Evolutionary conservation across 768 basidiomycete genomes (phyloP), one percentile per base, ranked within the genome.

Genomic region (Ephemerocybe angulata): DNA sequence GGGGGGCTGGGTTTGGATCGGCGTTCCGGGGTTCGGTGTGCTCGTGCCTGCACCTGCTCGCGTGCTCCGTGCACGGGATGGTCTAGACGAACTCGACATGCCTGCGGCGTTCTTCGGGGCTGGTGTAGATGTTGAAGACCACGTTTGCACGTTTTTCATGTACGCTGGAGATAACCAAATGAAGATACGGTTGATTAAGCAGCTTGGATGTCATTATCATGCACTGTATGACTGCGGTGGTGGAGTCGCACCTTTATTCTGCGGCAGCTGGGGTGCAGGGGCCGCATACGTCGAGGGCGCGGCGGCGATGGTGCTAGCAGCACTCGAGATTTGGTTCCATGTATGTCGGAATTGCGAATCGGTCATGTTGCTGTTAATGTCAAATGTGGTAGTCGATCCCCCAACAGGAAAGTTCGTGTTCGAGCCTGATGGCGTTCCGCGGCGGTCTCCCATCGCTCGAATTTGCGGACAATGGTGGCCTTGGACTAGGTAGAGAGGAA

Each of bases 81-180:
- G 44, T 24, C 59, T 55, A 15, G 46, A 46, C 19, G 66, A 67
- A n/a, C n/a, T n/a, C 3, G 71, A 62, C 31, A 67, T 64, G 19
- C 76, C 62, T 22, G 62, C 66, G 66, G n/a, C n/a, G n/a, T 28
- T 28, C 15, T 72, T 74, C 28, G 80, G 81, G 4, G 78, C 74
- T 0, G 84, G 83, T 0, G 84, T 80, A 10, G 79, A 71, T 0
- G 85, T 71, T 4, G 78, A 75, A 3, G 86, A 84, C 87, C 87
- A 88, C 22, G 81, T 83, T 29, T 84, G 79, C 15, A 88, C 72
- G 60, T 88, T 88, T 76, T 83, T 86, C 56, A 81, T 73, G 63
- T 88, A 88, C 2, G 64, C 63, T 61, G 31, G 33, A 37, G 27
- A 50, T 21, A n/a, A 42, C n/a, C n/a, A n/a, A n/a, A n/a, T n/a